Conservation (phyloP, 352 stramenopile species). For the Phytopythium oedochilum region DNA sequence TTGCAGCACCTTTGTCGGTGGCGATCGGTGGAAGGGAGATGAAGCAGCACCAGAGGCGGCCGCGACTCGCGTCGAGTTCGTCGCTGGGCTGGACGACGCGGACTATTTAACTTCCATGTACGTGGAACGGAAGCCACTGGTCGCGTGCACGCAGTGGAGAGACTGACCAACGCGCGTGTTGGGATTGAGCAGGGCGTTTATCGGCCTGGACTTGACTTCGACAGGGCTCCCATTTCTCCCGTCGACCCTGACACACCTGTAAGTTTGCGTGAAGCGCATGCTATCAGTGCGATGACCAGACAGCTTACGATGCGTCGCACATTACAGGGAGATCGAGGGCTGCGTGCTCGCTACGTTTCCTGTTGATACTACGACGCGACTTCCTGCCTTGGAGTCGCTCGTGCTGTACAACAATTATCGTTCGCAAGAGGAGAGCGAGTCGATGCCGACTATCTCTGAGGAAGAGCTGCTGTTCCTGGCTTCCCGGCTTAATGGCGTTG, state of each 20-base stretch:
- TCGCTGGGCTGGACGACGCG: not conserved
- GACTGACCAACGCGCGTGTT: slow-evolving; percentile 2
- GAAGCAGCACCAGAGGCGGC: not conserved
- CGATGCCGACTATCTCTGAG: slow-evolving; percentile 12
- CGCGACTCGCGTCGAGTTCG: not conserved
- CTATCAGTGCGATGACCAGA: no score
- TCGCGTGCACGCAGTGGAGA: not conserved
- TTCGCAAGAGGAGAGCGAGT: not conserved
- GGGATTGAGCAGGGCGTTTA: slow-evolving; percentile 16
- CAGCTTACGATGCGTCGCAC: not conserved
- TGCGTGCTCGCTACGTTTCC: slow-evolving; percentile 19
- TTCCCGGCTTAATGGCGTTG: slow-evolving; percentile 1
- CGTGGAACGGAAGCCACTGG: not conserved
- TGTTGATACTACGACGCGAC: slow-evolving; percentile 6
- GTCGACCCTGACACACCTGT: slow-evolving; percentile 12
- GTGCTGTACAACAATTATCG: slow-evolving; percentile 10
- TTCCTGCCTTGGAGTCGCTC: slow-evolving; percentile 19
- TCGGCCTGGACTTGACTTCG: slow-evolving; percentile 26
- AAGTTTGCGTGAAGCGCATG: not conserved
- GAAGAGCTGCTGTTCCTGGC: slow-evolving; percentile 14
- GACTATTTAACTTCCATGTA: not conserved
- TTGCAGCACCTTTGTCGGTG: not conserved
- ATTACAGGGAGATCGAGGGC: slow-evolving; percentile 11
- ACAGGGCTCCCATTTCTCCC: slow-evolving; percentile 17
- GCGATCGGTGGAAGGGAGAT: not conserved